Conservation (phyloP, 2,329 filamentous ascomycete genomes). For the Penicillium crustosum region DNA sequence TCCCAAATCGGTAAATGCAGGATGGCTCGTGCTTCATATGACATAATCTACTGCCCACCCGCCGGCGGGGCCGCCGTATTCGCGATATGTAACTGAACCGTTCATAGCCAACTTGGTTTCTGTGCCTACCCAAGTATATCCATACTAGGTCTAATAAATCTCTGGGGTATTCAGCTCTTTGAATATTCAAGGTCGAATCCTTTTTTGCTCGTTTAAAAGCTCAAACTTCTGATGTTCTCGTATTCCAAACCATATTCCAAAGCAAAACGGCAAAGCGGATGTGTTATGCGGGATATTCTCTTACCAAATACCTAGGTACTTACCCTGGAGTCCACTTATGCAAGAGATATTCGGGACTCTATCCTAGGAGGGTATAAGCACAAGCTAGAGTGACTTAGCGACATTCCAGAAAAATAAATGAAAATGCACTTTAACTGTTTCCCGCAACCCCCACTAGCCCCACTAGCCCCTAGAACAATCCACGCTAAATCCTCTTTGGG, state of each 20-base stretch:
- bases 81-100: not conserved
- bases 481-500: not conserved
- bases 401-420: not conserved
- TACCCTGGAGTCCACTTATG: not conserved
- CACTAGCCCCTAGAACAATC: not conserved
- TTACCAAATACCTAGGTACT: not conserved
- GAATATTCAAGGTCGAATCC: not conserved
- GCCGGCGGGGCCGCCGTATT: not conserved
- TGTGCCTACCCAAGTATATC: not conserved
- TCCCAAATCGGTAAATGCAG: constrained; percentile 14
- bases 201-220: not conserved
- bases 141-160: not conserved
- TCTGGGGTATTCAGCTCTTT: not conserved
- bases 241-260: not conserved
- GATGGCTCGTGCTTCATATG: constrained; percentile 12
- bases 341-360: not conserved
- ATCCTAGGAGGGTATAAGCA: not conserved
- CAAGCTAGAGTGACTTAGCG: not conserved
- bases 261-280: not conserved
- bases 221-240: not conserved
- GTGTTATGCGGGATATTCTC: not conserved
- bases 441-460: not conserved
- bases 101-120: not conserved
- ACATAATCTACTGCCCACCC: not conserved
- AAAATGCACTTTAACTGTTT: not conserved